phyloP scores from a whole-genome alignment of 2,329 filamentous ascomycete genomes.

The Pseudonectria foliicola region DNA sequence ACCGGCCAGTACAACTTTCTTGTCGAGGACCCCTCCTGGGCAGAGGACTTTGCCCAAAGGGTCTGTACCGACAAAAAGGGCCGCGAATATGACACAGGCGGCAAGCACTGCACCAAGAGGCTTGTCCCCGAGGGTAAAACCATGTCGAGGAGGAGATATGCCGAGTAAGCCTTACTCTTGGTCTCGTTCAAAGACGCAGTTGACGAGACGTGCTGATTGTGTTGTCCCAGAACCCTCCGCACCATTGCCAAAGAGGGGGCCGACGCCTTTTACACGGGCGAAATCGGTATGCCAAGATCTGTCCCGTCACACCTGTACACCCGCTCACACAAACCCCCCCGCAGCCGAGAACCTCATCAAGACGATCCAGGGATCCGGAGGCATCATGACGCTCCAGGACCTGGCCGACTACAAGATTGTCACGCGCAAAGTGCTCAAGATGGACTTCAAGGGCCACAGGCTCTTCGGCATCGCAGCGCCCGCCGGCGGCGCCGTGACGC shows the following conservation, averaged over 20 bases:
- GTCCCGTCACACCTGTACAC: conserved; percentile 16
- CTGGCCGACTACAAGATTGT: conserved; percentile 64
- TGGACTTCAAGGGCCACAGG: conserved; percentile 62
- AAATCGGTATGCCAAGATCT: conserved; percentile 39
- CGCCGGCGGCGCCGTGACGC: conserved; percentile 67
- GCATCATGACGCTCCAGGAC: conserved; percentile 81
- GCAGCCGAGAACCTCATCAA: conserved; percentile 67
- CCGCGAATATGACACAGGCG: too few relatives aligned
- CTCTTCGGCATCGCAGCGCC: conserved; percentile 67
- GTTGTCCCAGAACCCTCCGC: conserved; percentile 53
- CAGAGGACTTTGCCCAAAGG: conserved; percentile 84
- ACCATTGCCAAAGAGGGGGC: conserved; percentile 66
- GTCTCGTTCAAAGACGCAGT: background rate
- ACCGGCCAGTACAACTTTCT: conserved; percentile 51
- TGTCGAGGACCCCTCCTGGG: conserved; percentile 69
- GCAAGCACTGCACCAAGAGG: conserved; percentile 23
- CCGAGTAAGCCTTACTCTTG: conserved; percentile 32
- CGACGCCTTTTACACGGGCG: conserved; percentile 66
- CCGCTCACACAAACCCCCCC: too few relatives aligned
- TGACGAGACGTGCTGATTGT: background rate
- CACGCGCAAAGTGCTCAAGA: conserved; percentile 55
- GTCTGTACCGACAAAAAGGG: conserved; percentile 16
- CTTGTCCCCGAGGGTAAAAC: conserved; percentile 65
- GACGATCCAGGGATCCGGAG: conserved; percentile 60
- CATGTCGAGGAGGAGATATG: conserved; percentile 76